These are phyloP conservation scores for Taiozyma onychis DNA, from an alignment of 1,139 yeast species.

Conservation along the genomic window DNA sequence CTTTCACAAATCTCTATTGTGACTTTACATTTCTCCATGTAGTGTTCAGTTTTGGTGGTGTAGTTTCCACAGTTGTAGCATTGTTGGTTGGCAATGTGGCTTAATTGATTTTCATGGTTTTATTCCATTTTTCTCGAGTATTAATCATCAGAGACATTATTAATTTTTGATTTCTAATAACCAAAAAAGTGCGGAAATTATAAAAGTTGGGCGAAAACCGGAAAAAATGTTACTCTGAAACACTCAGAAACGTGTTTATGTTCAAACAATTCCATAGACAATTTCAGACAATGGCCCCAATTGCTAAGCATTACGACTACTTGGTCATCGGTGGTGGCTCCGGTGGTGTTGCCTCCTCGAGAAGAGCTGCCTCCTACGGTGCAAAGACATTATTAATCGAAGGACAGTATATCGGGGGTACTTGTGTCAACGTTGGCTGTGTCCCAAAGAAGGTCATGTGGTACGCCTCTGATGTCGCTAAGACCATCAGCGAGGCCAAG, in stretches of 20 bases:
- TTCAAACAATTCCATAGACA: slow-evolving; percentile 7
- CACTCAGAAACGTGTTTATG: slow-evolving; percentile 1
- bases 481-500: slow-evolving; percentile 62
- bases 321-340: slow-evolving; percentile 99
- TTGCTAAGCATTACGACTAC: slow-evolving; percentile 66
- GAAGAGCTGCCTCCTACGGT: slow-evolving; percentile 93
- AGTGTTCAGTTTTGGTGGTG: too few species aligned
- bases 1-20: too few species aligned
- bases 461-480: slow-evolving; percentile 90
- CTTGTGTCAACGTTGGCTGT: slow-evolving; percentile 99
- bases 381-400: slow-evolving; percentile 83
- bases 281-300: slow-evolving; percentile 21
- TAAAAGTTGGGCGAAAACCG: not conserved
- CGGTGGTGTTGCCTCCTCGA: slow-evolving; percentile 96
- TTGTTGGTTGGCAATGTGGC: too few species aligned
- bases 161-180: not conserved
- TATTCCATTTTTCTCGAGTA: too few species aligned
- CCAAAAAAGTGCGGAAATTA: not conserved
- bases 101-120: too few species aligned
- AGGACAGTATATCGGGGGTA: slow-evolving; percentile 83
- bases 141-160: too few species aligned
- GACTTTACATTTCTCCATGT: too few species aligned
- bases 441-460: slow-evolving; percentile 99
- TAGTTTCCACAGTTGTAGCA: too few species aligned
- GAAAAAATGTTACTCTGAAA: not conserved